A percentile compares a stretch with the other conserved stretches of the same genome.
Evolutionary conservation across 129 eudicot species (phyloP).

Genomic region (Artemisia argyi): DNA sequence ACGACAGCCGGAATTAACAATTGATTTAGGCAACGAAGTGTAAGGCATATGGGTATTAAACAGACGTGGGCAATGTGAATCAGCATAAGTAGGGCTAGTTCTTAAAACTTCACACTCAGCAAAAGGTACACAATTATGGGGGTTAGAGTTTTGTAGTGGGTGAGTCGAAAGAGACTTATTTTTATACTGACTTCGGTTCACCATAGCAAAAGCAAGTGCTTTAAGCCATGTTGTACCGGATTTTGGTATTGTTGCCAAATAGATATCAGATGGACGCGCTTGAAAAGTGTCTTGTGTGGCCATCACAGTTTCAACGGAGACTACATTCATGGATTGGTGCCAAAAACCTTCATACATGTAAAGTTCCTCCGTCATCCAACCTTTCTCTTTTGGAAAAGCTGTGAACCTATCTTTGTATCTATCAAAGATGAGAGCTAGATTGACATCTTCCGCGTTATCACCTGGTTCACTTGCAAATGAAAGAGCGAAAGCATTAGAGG

Average conservation of each 20-base stretch:
- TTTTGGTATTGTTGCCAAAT: constrained; percentile 2
- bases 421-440: constrained; percentile 11
- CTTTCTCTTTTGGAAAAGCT: constrained; percentile 28
- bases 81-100: too few relatives aligned
- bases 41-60: constrained; percentile 37
- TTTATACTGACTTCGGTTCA: constrained; percentile 9
- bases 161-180: constrained; percentile 20
- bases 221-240: constrained; percentile 23
- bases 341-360: constrained; percentile 45
- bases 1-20: constrained; percentile 27
- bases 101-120: constrained; percentile 30
- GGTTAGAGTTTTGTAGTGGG: constrained; percentile 33
- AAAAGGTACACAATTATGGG: constrained; percentile 35
- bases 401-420: constrained; percentile 10
- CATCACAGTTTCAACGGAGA: constrained; percentile 25
- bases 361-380: constrained; percentile 29
- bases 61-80: constrained; percentile 16
- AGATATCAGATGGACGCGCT: constrained; percentile 29
- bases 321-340: constrained; percentile 21
- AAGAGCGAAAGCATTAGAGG: constrained; percentile 5
- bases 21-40: constrained; percentile 32
- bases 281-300: constrained; percentile 27
- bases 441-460: not conserved
- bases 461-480: not conserved
- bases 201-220: constrained; percentile 34